Percentiles rank a stretch among this genome's conserved stretches.
phyloP scores from a whole-genome alignment of 352 stramenopile genomes.

The Phytopythium vexans region DNA sequence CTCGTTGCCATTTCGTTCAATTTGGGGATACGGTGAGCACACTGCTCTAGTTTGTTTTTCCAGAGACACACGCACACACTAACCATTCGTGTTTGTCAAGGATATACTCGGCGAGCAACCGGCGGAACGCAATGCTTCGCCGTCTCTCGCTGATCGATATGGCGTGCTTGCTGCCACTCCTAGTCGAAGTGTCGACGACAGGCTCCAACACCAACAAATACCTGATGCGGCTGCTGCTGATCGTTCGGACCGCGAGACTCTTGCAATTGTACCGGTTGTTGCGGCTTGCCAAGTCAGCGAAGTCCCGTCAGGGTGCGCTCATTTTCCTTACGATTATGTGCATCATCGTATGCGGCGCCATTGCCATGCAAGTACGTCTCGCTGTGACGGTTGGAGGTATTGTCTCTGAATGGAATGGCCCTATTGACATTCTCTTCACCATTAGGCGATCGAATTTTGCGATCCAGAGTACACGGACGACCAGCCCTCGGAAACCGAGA shows the following conservation, averaged over 20 bases:
- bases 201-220: conserved; percentile 29
- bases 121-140: conserved; percentile 45
- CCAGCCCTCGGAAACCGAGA: conserved; percentile 10
- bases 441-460: conserved; percentile 63
- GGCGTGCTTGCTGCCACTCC: conserved; percentile 39
- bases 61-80: not conserved
- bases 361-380: conserved; percentile 50
- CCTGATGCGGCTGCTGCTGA: conserved; percentile 57
- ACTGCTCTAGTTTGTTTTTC: not conserved
- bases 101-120: conserved; percentile 65
- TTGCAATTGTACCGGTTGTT: conserved; percentile 65
- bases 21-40: conserved; percentile 37
- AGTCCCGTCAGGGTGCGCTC: conserved; percentile 43
- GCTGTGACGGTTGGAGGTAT: not conserved
- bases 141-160: conserved; percentile 67
- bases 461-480: conserved; percentile 18
- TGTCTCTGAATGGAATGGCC: not conserved
- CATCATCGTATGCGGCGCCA: conserved; percentile 62
- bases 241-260: conserved; percentile 53
- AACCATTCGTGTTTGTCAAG: conserved; percentile 13
- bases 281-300: conserved; percentile 51
- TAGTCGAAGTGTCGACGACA: conserved; percentile 27
- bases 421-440: not conserved
- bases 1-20: conserved; percentile 39
- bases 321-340: conserved; percentile 51